Evolutionary conservation across 169 alveolate genomes (phyloP).

Genomic region (Cryptosporidium viatorum): DNA sequence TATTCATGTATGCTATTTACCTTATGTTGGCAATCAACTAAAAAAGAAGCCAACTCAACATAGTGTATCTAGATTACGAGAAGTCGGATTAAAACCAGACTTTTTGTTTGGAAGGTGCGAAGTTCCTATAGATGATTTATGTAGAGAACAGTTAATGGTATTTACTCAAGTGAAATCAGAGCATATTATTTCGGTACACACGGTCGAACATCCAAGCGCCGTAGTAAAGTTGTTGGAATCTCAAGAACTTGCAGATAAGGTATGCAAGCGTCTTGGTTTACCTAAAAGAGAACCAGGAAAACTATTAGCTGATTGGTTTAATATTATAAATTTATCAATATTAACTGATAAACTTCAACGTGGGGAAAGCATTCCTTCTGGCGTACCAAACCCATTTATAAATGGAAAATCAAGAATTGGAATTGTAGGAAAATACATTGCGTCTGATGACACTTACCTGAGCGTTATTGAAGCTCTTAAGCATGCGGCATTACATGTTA

Average conservation of each 20-base stretch:
- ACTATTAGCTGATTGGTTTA: conserved; percentile 38
- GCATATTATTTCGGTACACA: conserved; percentile 75
- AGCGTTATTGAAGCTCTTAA: conserved; percentile 92
- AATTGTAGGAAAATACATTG: conserved; percentile 94
- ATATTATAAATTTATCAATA: conserved; percentile 25
- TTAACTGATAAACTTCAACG: conserved; percentile 18
- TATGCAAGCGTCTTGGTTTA: conserved; percentile 31
- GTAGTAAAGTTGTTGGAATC: conserved; percentile 74
- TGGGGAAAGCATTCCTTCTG: conserved; percentile 22
- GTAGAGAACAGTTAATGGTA: conserved; percentile 36
- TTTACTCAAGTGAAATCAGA: conserved; percentile 76
- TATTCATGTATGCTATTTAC: conserved; percentile 88
- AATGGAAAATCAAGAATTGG: conserved; percentile 83
- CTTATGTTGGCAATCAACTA: conserved; percentile 91
- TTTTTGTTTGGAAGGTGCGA: conserved; percentile 79
- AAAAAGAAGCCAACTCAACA: conserved; percentile 95
- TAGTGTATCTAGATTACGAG: conserved; percentile 88
- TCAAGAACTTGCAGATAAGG: conserved; percentile 70
- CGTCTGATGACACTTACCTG: conserved; percentile 91
- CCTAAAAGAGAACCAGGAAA: conserved; percentile 35
- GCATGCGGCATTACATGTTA: conserved; percentile 91
- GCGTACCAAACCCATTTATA: conserved; percentile 27
- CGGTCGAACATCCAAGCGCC: conserved; percentile 73
- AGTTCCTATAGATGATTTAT: conserved; percentile 55
- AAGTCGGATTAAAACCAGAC: conserved; percentile 86